phyloP scores from a whole-genome alignment of 805 yeast genomes.

The Schwanniomyces pseudopolymorphus region DNA sequence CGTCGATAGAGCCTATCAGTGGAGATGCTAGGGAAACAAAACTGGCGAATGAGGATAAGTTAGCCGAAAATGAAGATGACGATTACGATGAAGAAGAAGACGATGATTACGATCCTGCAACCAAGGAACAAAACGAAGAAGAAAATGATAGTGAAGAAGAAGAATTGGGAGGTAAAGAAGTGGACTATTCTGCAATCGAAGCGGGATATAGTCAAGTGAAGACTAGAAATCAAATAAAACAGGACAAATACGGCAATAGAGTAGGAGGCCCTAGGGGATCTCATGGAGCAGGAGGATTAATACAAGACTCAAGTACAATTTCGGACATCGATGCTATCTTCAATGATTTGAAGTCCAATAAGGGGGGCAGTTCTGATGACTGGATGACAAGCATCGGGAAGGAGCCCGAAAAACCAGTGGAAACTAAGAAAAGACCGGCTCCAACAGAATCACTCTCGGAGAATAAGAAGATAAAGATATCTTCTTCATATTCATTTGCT shows the following conservation, averaged over 20 bases:
- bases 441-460: conserved; percentile 5
- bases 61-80: conserved; percentile 13
- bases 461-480: conserved; percentile 64
- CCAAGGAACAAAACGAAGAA: conserved; percentile 13
- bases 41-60: background rate
- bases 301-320: conserved; percentile 7
- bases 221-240: conserved; percentile 62
- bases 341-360: conserved; percentile 20
- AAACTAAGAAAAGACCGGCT: conserved; percentile 1
- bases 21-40: background rate
- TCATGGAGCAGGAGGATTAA: conserved; percentile 12
- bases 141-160: conserved; percentile 22
- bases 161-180: conserved; percentile 33
- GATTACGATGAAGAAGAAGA: conserved; percentile 30
- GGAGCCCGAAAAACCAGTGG: conserved; percentile 2
- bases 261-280: conserved; percentile 9
- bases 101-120: conserved; percentile 30
- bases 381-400: conserved; percentile 7
- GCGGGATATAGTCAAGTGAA: conserved; percentile 56
- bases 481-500: conserved; percentile 82
- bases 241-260: conserved; percentile 26
- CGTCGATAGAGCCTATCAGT: background rate
- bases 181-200: conserved; percentile 53
- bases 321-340: conserved; percentile 36
- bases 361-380: conserved; percentile 11